Percentiles rank a stretch among this genome's conserved stretches.
Conservation (phyloP, 2,329 filamentous ascomycete species). For the Trichoderma hamatum region DNA sequence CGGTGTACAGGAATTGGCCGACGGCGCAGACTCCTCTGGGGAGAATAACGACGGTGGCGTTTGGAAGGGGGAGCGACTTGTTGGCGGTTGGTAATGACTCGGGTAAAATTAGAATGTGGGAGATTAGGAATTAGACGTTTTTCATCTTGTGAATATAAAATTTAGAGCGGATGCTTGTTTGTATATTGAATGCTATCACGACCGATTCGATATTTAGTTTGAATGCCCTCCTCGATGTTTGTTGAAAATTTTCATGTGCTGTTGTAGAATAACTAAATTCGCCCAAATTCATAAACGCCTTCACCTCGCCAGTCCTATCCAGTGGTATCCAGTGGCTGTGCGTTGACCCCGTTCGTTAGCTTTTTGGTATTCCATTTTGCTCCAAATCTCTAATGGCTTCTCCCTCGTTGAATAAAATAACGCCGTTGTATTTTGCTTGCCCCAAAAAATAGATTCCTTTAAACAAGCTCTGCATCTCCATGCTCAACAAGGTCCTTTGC, state of each 20-base stretch:
- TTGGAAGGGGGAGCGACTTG: slow-evolving; percentile 66
- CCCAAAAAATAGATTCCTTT: slow-evolving; percentile 33
- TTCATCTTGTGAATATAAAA: slow-evolving; percentile 18
- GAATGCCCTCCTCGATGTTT: background rate
- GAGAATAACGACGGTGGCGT: slow-evolving; percentile 74
- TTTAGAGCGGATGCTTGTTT: slow-evolving; percentile 17
- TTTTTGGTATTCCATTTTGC: background rate
- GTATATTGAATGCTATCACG: background rate
- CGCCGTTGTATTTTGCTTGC: background rate
- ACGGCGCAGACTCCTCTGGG: slow-evolving; percentile 88
- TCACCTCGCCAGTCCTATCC: background rate
- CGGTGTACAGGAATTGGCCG: slow-evolving; percentile 96
- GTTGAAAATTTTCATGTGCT: background rate
- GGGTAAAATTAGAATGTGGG: slow-evolving; percentile 89
- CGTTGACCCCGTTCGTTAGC: background rate
- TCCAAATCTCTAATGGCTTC: background rate
- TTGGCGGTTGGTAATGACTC: slow-evolving; percentile 86
- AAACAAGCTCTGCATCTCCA: slow-evolving; percentile 62
- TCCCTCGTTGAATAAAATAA: background rate
- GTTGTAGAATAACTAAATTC: background rate
- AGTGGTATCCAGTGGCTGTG: background rate
- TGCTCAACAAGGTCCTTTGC: slow-evolving; percentile 62
- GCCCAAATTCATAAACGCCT: background rate
- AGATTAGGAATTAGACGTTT: slow-evolving; percentile 66
- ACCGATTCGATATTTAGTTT: background rate